Evolutionary conservation across 2,329 filamentous ascomycete species (phyloP).

Genomic region (Elsinoe fawcettii): DNA sequence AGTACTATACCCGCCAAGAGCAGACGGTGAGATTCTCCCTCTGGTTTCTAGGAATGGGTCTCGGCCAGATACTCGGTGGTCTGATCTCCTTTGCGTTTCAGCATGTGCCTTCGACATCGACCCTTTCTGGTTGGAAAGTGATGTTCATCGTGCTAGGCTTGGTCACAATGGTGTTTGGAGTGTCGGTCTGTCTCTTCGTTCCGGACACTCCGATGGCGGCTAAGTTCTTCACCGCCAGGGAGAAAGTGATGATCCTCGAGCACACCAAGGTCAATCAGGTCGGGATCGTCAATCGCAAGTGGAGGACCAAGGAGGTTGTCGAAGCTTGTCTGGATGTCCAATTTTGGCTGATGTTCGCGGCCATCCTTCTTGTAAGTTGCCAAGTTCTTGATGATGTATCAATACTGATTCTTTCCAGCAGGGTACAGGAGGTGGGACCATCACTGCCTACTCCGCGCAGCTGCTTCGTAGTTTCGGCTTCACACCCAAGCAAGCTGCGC

Average conservation of each 20-base stretch:
- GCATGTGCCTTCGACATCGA: constrained; percentile 22
- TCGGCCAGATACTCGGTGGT: constrained; percentile 62
- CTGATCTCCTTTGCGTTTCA: constrained; percentile 50
- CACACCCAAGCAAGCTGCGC: constrained; percentile 38
- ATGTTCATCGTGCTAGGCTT: constrained; percentile 21
- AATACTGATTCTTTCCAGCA: constrained; percentile 30
- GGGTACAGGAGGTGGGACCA: constrained; percentile 41
- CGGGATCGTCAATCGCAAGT: constrained; percentile 38
- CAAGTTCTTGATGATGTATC: constrained; percentile 16
- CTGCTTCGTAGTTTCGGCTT: constrained; percentile 45
- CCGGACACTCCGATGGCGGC: constrained; percentile 58
- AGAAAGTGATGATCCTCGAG: constrained; percentile 40
- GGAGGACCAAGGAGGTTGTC: constrained; percentile 45
- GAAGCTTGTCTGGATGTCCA: constrained; percentile 58
- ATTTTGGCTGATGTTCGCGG: constrained; percentile 28
- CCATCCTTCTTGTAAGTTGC: constrained; percentile 37
- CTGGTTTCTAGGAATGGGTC: constrained; percentile 64
- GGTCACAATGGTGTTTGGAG: constrained; percentile 19
- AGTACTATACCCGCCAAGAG: constrained; percentile 63
- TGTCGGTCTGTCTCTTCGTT: constrained; percentile 15
- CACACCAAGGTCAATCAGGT: constrained; percentile 38
- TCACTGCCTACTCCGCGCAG: constrained; percentile 49
- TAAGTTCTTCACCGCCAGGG: constrained; percentile 55
- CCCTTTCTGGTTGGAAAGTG: constrained; percentile 20
- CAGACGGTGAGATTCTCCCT: constrained; percentile 18